Evolutionary conservation across 2,329 filamentous ascomycete genomes (phyloP).

Genomic region (Fusarium buharicum): DNA sequence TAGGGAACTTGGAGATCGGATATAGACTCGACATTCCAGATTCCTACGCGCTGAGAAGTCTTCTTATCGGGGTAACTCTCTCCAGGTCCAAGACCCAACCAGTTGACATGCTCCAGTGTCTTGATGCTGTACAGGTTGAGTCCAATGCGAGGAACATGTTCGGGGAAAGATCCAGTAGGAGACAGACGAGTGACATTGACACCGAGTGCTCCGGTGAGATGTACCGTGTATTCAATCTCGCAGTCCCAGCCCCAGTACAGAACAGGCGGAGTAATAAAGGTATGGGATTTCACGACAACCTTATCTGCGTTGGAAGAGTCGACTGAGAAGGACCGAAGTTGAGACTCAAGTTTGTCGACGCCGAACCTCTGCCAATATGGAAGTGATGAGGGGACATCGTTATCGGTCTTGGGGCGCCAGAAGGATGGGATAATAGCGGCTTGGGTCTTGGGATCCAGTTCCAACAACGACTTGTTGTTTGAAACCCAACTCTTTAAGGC

Average conservation of each 20-base stretch:
- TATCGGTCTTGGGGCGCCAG: constrained; percentile 74
- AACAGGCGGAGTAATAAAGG: constrained; percentile 67
- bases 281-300: constrained; percentile 63
- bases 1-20: constrained; percentile 66
- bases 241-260: constrained; percentile 68
- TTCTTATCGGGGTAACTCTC: constrained; percentile 74
- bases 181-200: constrained; percentile 57
- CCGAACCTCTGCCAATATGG: constrained; percentile 68
- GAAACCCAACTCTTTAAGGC: constrained; percentile 56
- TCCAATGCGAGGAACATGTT: constrained; percentile 70
- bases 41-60: constrained; percentile 62
- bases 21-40: constrained; percentile 56
- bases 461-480: constrained; percentile 50
- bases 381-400: constrained; percentile 65
- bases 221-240: constrained; percentile 63
- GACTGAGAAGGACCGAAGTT: constrained; percentile 56
- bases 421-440: constrained; percentile 60
- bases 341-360: constrained; percentile 58
- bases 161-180: constrained; percentile 61
- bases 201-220: constrained; percentile 55
- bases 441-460: constrained; percentile 48
- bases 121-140: constrained; percentile 64
- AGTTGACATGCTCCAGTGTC: constrained; percentile 60
- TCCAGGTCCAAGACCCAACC: constrained; percentile 72
- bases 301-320: constrained; percentile 54